Conservation (phyloP, 1,139 yeast species). For the Suhomyces choctaworum region DNA sequence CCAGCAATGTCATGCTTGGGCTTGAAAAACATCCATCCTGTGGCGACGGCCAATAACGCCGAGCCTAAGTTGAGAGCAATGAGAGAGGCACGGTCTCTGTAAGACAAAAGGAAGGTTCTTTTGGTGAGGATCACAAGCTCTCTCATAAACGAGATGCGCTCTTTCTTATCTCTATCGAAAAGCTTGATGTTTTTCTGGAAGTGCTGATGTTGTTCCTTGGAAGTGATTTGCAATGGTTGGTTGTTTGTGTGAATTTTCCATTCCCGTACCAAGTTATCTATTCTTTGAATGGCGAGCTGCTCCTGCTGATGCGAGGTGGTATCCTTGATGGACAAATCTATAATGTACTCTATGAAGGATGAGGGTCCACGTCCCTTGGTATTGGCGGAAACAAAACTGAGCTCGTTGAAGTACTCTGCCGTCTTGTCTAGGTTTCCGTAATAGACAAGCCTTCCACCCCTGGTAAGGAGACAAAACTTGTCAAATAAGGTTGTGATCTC, state of each 20-base stretch:
- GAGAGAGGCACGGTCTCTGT: conserved; percentile 60
- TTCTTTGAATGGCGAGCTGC: conserved; percentile 40
- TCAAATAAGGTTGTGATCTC: conserved; percentile 72
- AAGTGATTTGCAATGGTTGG: conserved; percentile 10
- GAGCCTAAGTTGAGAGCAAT: conserved; percentile 57
- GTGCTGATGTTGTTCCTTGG: conserved; percentile 15
- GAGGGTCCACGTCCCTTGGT: conserved; percentile 13
- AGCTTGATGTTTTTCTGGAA: conserved; percentile 27
- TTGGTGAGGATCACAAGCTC: conserved; percentile 59
- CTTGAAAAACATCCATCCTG: conserved; percentile 77
- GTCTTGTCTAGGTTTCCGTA: conserved; percentile 53
- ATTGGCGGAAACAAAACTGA: conserved; percentile 3
- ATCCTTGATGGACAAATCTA: conserved; percentile 73
- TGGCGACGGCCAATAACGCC: conserved; percentile 54
- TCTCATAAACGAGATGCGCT: conserved; percentile 29
- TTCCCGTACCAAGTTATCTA: conserved; percentile 42
- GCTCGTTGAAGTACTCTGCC: conserved; percentile 10
- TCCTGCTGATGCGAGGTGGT: conserved; percentile 47
- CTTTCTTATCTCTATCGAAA: conserved; percentile 28
- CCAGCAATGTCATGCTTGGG: conserved; percentile 67
- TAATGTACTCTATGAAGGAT: conserved; percentile 59
- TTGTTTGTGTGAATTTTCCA: conserved; percentile 45
- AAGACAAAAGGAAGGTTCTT: conserved; percentile 55
- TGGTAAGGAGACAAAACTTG: conserved; percentile 65
- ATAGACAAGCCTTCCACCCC: conserved; percentile 64